These are phyloP conservation scores for Leucoagaricus sp. DNA, from an alignment of 1,284 basidiomycete species.

Conservation along the genomic window DNA sequence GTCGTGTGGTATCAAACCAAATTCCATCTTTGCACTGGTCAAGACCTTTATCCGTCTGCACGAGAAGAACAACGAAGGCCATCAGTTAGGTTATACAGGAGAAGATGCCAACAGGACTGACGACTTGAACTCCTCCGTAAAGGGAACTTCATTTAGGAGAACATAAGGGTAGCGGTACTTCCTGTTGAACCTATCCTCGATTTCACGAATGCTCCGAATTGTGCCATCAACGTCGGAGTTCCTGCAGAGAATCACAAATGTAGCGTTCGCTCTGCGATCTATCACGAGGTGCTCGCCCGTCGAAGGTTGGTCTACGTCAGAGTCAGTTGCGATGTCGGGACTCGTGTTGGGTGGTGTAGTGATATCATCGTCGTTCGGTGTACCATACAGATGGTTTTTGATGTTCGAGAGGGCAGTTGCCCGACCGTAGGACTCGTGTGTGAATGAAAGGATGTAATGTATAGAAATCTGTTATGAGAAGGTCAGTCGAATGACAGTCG, in stretches of 20 bases:
- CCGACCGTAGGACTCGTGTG: constrained; percentile 69
- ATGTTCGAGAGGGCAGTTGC: constrained; percentile 60
- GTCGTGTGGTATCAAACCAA: constrained; percentile 48
- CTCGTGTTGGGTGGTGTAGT: constrained; percentile 3
- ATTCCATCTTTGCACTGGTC: constrained; percentile 39
- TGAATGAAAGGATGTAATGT: constrained; percentile 68
- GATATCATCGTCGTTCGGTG: constrained; percentile 29
- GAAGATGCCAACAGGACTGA: constrained; percentile 25
- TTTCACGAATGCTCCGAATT: constrained; percentile 54
- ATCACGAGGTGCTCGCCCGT: constrained; percentile 25
- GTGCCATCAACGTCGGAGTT: constrained; percentile 68
- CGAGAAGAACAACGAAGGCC: background rate
- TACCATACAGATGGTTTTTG: constrained; percentile 38
- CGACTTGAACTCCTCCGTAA: constrained; percentile 74
- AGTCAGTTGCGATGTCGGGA: background rate
- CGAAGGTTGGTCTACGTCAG: no score
- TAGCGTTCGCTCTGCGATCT: constrained; percentile 55
- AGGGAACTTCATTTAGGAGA: constrained; percentile 73
- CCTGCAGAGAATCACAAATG: constrained; percentile 68
- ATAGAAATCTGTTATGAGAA: constrained; percentile 32
- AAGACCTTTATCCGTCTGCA: constrained; percentile 44
- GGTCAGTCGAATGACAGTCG: background rate
- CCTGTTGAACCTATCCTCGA: constrained; percentile 69
- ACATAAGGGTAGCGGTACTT: constrained; percentile 71
- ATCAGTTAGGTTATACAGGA: background rate